Evolutionary conservation across 805 yeast species (phyloP).

Genomic region (Saccharomycopsis sp.): DNA sequence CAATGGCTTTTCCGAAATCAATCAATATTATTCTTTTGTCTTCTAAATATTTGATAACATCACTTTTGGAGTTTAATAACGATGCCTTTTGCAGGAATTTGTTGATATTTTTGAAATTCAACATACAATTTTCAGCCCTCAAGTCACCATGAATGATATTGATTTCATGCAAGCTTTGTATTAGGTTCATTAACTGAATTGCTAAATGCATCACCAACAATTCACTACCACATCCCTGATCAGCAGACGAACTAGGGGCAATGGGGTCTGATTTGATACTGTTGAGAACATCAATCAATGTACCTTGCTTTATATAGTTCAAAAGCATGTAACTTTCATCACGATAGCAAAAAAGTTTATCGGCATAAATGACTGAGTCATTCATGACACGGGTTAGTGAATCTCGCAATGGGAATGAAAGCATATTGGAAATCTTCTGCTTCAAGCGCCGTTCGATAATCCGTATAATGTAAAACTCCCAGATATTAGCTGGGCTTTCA

Average conservation of each 20-base stretch:
- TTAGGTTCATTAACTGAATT: slow-evolving; percentile 49
- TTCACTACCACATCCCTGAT: slow-evolving; percentile 43
- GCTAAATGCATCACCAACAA: slow-evolving; percentile 52
- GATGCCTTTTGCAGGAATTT: slow-evolving; percentile 14
- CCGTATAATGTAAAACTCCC: slow-evolving; percentile 74
- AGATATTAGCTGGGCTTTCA: slow-evolving; percentile 56
- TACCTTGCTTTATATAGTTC: slow-evolving; percentile 62
- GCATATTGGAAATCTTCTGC: slow-evolving; percentile 2
- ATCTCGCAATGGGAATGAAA: slow-evolving; percentile 1
- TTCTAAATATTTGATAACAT: slow-evolving; percentile 38
- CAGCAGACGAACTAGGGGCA: slow-evolving; percentile 20
- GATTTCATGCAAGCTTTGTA: slow-evolving; percentile 52
- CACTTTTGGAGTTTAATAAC: slow-evolving; percentile 9
- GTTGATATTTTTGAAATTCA: slow-evolving; percentile 35
- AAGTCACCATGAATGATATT: slow-evolving; percentile 79
- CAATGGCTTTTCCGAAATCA: slow-evolving; percentile 79
- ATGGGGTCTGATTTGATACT: slow-evolving; percentile 28
- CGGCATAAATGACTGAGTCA: slow-evolving; percentile 40
- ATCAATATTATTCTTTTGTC: slow-evolving; percentile 52
- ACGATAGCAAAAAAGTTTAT: slow-evolving; percentile 42
- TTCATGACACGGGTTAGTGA: background rate
- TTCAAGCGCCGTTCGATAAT: slow-evolving; percentile 40
- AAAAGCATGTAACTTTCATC: slow-evolving; percentile 65
- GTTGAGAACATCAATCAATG: slow-evolving; percentile 61
- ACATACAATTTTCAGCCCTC: slow-evolving; percentile 81